phyloP scores from a whole-genome alignment of 805 yeast species.

The Wickerhamiella azyma region DNA sequence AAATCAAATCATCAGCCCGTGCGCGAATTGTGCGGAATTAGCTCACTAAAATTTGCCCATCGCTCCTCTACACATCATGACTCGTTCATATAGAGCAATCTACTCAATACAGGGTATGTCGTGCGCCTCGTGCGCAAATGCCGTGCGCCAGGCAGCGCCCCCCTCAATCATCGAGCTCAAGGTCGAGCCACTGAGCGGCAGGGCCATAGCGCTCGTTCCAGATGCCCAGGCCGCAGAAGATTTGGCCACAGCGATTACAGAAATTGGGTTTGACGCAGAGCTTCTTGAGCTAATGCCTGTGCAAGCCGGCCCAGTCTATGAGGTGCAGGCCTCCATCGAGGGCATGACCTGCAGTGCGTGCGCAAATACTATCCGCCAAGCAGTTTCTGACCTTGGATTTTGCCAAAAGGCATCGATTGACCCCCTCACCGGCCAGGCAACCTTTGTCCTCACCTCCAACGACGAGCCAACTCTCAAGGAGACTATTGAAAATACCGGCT shows the following conservation, averaged over 20 bases:
- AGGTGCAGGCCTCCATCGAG: constrained; percentile 48
- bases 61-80: neutral
- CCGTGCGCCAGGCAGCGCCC: constrained; percentile 34
- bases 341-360: constrained; percentile 59
- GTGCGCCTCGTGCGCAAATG: constrained; percentile 45
- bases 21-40: neutral
- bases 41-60: neutral
- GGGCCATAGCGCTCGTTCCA: constrained; percentile 41
- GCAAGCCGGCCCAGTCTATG: constrained; percentile 31
- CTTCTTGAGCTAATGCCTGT: constrained; percentile 49
- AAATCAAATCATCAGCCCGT: neutral
- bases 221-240: constrained; percentile 38
- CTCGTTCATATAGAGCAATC: constrained; percentile 32
- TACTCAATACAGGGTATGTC: constrained; percentile 55
- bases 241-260: constrained; percentile 36
- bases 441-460: constrained; percentile 36
- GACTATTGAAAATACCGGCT: constrained; percentile 37
- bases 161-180: constrained; percentile 29
- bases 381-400: constrained; percentile 34
- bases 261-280: constrained; percentile 36
- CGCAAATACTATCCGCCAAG: constrained; percentile 39
- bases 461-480: constrained; percentile 35
- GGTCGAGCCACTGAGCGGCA: constrained; percentile 38
- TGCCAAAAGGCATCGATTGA: constrained; percentile 42
- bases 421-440: constrained; percentile 46